Percentiles rank a stretch among this genome's conserved stretches.
Evolutionary conservation across 495 filamentous ascomycete genomes (phyloP).

Genomic region (Podospora anserina): DNA sequence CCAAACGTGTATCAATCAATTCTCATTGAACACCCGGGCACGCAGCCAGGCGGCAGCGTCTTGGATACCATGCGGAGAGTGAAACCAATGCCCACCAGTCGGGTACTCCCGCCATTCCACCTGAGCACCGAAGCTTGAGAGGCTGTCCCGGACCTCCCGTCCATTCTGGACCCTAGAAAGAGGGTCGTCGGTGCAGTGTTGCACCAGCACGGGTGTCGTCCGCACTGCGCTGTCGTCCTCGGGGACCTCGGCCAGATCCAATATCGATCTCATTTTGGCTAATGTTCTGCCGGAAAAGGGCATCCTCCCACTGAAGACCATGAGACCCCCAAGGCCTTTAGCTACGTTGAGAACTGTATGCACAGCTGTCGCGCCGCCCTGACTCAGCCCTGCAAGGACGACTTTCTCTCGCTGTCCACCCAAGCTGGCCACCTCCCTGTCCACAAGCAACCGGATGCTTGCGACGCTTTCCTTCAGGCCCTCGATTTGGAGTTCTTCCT

Average conservation of each 20-base stretch:
- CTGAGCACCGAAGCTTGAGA: conserved; percentile 40
- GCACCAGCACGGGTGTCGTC: conserved; percentile 47
- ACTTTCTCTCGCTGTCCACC: conserved; percentile 29
- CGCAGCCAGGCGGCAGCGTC: conserved; percentile 36
- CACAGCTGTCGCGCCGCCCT: conserved; percentile 44
- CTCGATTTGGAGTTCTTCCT: conserved; percentile 28
- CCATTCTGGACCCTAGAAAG: conserved; percentile 47
- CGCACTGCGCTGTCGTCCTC: conserved; percentile 19
- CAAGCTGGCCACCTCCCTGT: conserved; percentile 25
- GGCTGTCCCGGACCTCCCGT: conserved; percentile 33
- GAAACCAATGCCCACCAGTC: conserved; percentile 55
- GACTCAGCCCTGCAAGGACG: conserved; percentile 34
- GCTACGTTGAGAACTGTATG: conserved; percentile 37
- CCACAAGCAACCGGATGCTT: conserved; percentile 23
- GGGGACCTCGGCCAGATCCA: conserved; percentile 22
- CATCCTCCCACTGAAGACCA: conserved; percentile 56
- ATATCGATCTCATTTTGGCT: conserved; percentile 20
- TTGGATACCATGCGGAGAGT: conserved; percentile 47
- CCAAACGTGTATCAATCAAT: neutral
- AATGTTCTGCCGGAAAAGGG: conserved; percentile 41
- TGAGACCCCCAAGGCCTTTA: conserved; percentile 36
- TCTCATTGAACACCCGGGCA: neutral
- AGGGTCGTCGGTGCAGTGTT: conserved; percentile 50
- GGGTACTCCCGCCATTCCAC: conserved; percentile 50
- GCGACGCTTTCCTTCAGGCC: conserved; percentile 31